These are phyloP conservation scores for Leccinum obscurum DNA, from an alignment of 768 basidiomycete genomes.

Conservation along the genomic window DNA sequence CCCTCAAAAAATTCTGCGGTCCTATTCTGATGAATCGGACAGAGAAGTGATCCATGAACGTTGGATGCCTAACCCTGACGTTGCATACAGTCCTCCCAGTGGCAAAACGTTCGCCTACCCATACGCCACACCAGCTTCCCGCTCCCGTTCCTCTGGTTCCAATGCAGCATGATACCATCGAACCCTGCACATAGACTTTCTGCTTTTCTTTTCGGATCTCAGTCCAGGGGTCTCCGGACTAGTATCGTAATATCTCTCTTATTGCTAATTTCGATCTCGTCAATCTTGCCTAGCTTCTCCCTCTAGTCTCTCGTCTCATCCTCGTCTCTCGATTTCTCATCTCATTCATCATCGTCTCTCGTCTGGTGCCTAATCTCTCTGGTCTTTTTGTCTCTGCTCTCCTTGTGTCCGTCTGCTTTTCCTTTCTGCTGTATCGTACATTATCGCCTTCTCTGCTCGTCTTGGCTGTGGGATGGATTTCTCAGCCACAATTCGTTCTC, in stretches of 20 bases:
- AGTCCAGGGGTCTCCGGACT: conserved; percentile 29
- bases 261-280: conserved; percentile 35
- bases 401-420: conserved; percentile 25
- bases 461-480: conserved; percentile 33
- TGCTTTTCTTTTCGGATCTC: conserved; percentile 26
- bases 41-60: conserved; percentile 57
- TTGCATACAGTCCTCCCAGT: conserved; percentile 38
- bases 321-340: conserved; percentile 10
- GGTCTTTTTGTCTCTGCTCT: conserved; percentile 27
- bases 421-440: conserved; percentile 32
- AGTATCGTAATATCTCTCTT: conserved; percentile 35
- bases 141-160: conserved; percentile 34
- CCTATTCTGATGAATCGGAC: conserved; percentile 66
- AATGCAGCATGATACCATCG: conserved; percentile 34
- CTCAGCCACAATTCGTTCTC: conserved; percentile 26
- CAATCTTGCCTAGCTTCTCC: conserved; percentile 19
- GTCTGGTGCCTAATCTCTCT: conserved; percentile 11
- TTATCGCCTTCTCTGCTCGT: conserved; percentile 29
- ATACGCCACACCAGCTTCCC: conserved; percentile 24
- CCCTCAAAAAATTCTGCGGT: conserved; percentile 58
- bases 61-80: conserved; percentile 56
- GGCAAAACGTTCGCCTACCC: conserved; percentile 32
- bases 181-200: conserved; percentile 25
- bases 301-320: conserved; percentile 18
- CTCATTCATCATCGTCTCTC: conserved; percentile 15